Conservation (phyloP, 148 eudicot species). For the Silene latifolia region DNA sequence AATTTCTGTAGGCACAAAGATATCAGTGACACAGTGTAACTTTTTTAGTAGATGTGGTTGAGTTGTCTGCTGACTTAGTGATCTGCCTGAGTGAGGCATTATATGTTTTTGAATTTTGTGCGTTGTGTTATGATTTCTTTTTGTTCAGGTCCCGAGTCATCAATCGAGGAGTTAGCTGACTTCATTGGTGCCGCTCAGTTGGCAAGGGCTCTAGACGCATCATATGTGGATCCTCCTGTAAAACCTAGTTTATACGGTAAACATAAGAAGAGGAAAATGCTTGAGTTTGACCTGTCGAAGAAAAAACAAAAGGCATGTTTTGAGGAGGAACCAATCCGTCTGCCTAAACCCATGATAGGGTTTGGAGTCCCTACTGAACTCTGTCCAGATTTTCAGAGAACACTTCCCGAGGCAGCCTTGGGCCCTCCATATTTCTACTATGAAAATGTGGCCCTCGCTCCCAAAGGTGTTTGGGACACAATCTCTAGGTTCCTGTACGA, state of each 20-base stretch:
- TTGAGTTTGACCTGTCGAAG: slow-evolving; percentile 22
- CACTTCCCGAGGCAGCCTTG: slow-evolving; percentile 53
- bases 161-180: slow-evolving; percentile 57
- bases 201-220: slow-evolving; percentile 54
- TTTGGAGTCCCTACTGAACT: slow-evolving; percentile 61
- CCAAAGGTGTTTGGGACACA: slow-evolving; percentile 89
- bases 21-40: too few relatives aligned
- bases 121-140: background rate
- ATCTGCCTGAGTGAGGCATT: background rate
- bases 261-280: slow-evolving; percentile 50
- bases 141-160: slow-evolving; percentile 60
- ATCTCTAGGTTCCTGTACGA: slow-evolving; percentile 73
- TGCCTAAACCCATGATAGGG: slow-evolving; percentile 94
- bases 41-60: too few relatives aligned
- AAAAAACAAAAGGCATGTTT: slow-evolving; percentile 34
- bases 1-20: too few relatives aligned
- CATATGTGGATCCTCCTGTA: slow-evolving; percentile 33
- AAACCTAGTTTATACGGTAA: slow-evolving; percentile 28
- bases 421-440: slow-evolving; percentile 88
- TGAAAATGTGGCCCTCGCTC: slow-evolving; percentile 92
- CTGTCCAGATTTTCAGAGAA: slow-evolving; percentile 29
- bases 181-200: slow-evolving; percentile 76
- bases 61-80: too few relatives aligned
- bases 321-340: slow-evolving; percentile 55
- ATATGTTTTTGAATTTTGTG: background rate